Percentiles rank a stretch among this genome's conserved stretches.
Evolutionary conservation across 78 protist species (phyloP).

Genomic region (Dictyostelium brefeldianum): DNA sequence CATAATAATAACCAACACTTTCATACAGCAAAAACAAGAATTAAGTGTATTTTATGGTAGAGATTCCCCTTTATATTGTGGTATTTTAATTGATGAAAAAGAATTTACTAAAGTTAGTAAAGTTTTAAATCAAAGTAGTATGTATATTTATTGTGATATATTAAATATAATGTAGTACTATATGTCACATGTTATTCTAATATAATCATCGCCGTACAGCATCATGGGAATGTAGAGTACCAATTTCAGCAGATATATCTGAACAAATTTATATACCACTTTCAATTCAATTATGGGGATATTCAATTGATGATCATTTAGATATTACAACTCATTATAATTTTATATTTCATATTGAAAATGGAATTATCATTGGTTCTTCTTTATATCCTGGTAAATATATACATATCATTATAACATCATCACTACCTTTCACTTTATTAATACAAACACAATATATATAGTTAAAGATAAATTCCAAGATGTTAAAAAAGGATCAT

Average conservation of each 20-base stretch:
- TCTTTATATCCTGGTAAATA: constrained; percentile 49
- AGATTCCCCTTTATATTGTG: constrained; percentile 37
- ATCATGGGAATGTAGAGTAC: constrained; percentile 63
- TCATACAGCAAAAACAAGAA: not conserved
- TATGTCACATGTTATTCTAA: too few relatives aligned
- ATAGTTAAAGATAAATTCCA: constrained; percentile 21
- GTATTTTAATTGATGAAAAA: not conserved
- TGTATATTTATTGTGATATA: too few relatives aligned
- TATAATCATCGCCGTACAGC: too few relatives aligned
- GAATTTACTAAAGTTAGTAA: constrained; percentile 13
- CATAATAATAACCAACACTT: too few relatives aligned
- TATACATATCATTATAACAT: not conserved
- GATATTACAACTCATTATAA: constrained; percentile 49
- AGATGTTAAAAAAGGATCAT: not conserved
- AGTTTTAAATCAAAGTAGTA: constrained; percentile 1
- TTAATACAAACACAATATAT: not conserved
- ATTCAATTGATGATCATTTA: not conserved
- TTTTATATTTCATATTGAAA: constrained; percentile 39
- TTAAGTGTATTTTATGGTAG: constrained; percentile 53
- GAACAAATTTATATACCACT: constrained; percentile 37
- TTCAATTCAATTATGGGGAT: constrained; percentile 61
- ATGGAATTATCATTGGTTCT: constrained; percentile 47
- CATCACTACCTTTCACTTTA: not conserved
- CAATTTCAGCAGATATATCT: constrained; percentile 31
- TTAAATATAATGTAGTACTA: too few relatives aligned